Percentiles rank a stretch among this genome's conserved stretches.
Conservation (phyloP, 1,284 basidiomycete species). For the Puccinia sorghi region DNA sequence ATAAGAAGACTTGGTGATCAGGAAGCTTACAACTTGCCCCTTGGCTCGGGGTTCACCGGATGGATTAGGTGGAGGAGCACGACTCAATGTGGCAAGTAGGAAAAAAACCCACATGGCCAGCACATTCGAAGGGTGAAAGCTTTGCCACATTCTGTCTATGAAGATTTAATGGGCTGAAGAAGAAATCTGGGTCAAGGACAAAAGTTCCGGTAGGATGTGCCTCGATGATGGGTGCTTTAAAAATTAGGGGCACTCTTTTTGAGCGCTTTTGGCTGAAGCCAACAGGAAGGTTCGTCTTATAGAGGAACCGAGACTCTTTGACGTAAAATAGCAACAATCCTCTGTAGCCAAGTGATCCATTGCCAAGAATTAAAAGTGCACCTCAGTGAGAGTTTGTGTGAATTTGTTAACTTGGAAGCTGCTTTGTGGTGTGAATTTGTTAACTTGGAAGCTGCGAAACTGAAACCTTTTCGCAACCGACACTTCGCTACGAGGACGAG, state of each 20-base stretch:
- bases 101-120: neutral
- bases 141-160: neutral
- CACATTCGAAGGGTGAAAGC: neutral
- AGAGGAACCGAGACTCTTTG: neutral
- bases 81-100: neutral
- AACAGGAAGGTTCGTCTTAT: neutral
- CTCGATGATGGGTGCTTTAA: neutral
- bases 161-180: neutral
- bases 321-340: neutral
- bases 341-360: conserved; percentile 13
- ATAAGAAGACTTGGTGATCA: neutral
- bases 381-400: neutral
- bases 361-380: neutral
- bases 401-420: conserved; percentile 16
- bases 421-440: neutral
- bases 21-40: neutral
- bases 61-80: conserved; percentile 1
- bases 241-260: neutral
- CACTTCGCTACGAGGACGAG: neutral
- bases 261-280: neutral
- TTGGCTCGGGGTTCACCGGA: neutral
- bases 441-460: conserved; percentile 1
- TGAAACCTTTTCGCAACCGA: neutral
- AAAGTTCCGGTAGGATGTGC: neutral
- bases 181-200: neutral